Percentiles rank a stretch among this genome's conserved stretches.
Evolutionary conservation across 371 early-diverging fungal genomes (phyloP).

Genomic region (Umbelopsis sp.): DNA sequence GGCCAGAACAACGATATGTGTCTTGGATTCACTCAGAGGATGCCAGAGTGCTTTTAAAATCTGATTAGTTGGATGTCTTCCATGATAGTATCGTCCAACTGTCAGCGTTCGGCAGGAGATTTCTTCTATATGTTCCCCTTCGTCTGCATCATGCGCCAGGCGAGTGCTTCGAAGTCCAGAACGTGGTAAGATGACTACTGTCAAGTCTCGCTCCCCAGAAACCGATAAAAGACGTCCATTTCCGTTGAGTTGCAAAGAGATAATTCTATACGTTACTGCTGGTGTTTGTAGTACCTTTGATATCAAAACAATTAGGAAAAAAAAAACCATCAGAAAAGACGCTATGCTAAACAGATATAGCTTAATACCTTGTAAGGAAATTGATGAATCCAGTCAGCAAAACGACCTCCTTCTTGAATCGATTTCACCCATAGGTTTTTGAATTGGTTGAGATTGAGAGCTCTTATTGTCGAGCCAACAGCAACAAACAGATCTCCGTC

Average conservation of each 20-base stretch:
- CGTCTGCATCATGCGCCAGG: conserved; percentile 5
- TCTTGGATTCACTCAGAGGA: conserved; percentile 45
- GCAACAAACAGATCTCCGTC: conserved; percentile 47
- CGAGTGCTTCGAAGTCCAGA: conserved; percentile 13
- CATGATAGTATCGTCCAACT: conserved; percentile 28
- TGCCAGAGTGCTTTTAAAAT: conserved; percentile 46
- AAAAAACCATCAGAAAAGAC: background rate
- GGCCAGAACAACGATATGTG: conserved; percentile 43
- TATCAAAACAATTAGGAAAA: background rate
- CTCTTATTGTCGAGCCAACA: conserved; percentile 37
- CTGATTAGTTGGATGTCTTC: conserved; percentile 18
- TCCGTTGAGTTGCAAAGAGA: conserved; percentile 30
- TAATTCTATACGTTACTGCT: conserved; percentile 40
- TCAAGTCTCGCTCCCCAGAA: conserved; percentile 29
- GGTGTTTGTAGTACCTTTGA: conserved; percentile 41
- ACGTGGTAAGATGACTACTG: conserved; percentile 40
- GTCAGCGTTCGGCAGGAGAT: conserved; percentile 32
- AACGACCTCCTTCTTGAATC: conserved; percentile 23
- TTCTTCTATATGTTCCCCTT: conserved; percentile 15
- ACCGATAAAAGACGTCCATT: conserved; percentile 44
- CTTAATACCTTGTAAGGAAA: conserved; percentile 43
- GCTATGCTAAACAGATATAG: background rate
- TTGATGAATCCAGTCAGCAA: conserved; percentile 34
- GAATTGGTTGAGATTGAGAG: conserved; percentile 36
- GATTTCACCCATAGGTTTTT: conserved; percentile 45